These are phyloP conservation scores for Acanthochlamys bracteata DNA, from an alignment of 106 monocot genomes.

Conservation along the genomic window DNA sequence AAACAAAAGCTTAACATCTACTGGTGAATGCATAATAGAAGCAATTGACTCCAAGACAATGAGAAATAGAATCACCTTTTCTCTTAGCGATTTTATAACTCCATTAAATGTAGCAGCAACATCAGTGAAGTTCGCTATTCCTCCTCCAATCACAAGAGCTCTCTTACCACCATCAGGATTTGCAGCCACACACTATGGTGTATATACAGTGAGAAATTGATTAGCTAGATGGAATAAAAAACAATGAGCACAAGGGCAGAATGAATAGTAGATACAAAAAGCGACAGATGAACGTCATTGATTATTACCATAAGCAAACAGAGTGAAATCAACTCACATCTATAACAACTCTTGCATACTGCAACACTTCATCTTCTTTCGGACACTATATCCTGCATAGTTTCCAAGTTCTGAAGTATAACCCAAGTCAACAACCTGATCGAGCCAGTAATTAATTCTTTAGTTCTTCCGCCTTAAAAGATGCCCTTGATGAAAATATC, in stretches of 20 bases:
- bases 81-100: conserved; percentile 15
- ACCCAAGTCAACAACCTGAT: conserved; percentile 32
- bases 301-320: too few relatives aligned
- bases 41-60: neutral
- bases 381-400: conserved; percentile 39
- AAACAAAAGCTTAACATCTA: neutral
- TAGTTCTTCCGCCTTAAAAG: too few relatives aligned
- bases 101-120: conserved; percentile 27
- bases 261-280: too few relatives aligned
- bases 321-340: conserved; percentile 15
- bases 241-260: too few relatives aligned
- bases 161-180: conserved; percentile 24
- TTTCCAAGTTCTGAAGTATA: conserved; percentile 35
- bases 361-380: conserved; percentile 33
- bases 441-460: neutral
- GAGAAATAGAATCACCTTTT: conserved; percentile 9
- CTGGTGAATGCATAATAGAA: neutral
- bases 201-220: too few relatives aligned
- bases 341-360: conserved; percentile 33
- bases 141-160: conserved; percentile 24
- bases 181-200: conserved; percentile 18
- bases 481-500: too few relatives aligned
- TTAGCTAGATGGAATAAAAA: too few relatives aligned
- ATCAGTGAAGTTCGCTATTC: conserved; percentile 28
- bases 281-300: too few relatives aligned